Evolutionary conservation across 2,329 filamentous ascomycete species (phyloP).

Genomic region (Colletotrichum liriopes): DNA sequence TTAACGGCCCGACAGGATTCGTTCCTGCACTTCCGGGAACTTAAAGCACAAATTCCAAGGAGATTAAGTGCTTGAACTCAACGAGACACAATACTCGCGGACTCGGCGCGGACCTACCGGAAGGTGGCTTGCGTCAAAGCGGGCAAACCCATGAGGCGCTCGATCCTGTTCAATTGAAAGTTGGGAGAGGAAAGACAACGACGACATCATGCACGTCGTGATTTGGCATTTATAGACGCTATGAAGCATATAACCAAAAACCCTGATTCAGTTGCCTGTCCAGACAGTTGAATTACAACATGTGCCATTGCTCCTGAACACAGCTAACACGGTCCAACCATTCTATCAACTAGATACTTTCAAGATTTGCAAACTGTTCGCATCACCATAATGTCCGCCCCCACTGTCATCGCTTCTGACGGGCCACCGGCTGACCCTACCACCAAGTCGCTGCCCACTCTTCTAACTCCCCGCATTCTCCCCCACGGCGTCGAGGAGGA

Average conservation of each 20-base stretch:
- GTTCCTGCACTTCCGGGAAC: not conserved
- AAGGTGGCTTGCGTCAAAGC: no score
- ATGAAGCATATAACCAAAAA: no score
- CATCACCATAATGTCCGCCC: conserved; percentile 7
- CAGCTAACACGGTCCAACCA: conserved; percentile 6
- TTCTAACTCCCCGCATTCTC: conserved; percentile 14
- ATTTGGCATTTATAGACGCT: no score
- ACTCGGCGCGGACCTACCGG: no score
- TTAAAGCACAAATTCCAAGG: not conserved
- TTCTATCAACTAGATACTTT: not conserved
- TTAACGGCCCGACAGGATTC: not conserved
- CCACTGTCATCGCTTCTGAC: not conserved
- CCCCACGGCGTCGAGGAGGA: conserved; percentile 24
- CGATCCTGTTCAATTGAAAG: no score
- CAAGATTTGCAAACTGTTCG: not conserved
- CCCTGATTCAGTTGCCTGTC: not conserved
- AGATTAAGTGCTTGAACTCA: not conserved
- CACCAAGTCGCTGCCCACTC: conserved; percentile 14
- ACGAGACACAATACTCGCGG: no score
- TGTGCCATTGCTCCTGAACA: conserved; percentile 3
- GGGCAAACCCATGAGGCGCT: no score
- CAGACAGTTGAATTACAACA: not conserved
- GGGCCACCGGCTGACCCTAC: conserved; percentile 10
- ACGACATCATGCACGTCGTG: no score
- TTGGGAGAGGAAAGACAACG: no score